phyloP scores from a whole-genome alignment of 352 stramenopile species.

The Hyaloperonospora arabidopsidis region DNA sequence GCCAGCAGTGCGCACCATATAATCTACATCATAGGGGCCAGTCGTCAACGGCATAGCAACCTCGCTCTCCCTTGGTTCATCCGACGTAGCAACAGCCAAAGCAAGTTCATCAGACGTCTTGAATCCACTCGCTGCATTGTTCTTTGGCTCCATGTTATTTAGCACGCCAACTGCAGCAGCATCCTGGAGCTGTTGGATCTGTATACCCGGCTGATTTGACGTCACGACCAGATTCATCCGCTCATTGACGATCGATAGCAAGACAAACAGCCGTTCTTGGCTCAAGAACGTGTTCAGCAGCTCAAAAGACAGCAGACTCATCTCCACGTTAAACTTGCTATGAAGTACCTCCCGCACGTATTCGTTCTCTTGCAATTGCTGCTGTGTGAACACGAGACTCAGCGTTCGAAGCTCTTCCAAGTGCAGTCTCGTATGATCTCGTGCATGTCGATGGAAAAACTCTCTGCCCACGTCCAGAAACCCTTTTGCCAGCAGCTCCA shows the following conservation, averaged over 20 bases:
- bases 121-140: conserved; percentile 32
- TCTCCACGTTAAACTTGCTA: conserved; percentile 77
- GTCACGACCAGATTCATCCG: conserved; percentile 69
- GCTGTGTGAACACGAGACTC: conserved; percentile 49
- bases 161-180: conserved; percentile 13
- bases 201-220: conserved; percentile 60
- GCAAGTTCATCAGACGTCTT: conserved; percentile 57
- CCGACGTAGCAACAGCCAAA: conserved; percentile 35
- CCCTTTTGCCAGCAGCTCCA: conserved; percentile 69
- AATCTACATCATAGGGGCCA: conserved; percentile 62
- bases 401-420: conserved; percentile 60
- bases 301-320: conserved; percentile 80
- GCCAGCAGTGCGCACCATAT: conserved; percentile 51
- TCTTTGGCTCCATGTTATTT: conserved; percentile 36
- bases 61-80: conserved; percentile 64
- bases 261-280: conserved; percentile 65
- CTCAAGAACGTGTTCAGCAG: conserved; percentile 74
- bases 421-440: conserved; percentile 63
- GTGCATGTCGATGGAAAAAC: conserved; percentile 54
- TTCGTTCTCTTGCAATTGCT: conserved; percentile 64
- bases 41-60: conserved; percentile 50
- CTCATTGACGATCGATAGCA: conserved; percentile 73
- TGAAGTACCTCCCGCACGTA: conserved; percentile 71
- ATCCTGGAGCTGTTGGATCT: conserved; percentile 60
- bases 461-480: conserved; percentile 37